Conservation (phyloP, 2,329 filamentous ascomycete genomes). For the Penicillium nordicum region DNA sequence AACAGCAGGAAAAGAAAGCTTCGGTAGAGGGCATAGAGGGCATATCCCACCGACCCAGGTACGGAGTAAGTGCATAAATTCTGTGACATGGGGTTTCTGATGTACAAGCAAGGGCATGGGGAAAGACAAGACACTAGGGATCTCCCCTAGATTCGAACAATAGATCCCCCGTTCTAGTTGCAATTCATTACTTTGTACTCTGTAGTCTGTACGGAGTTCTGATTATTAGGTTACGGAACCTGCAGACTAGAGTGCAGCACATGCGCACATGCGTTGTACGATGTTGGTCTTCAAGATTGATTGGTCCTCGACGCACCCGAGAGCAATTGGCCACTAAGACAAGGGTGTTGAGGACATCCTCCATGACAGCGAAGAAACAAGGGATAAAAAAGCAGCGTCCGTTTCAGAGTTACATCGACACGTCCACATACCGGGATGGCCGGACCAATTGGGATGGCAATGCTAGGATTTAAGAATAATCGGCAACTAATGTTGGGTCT, state of each 20-base stretch:
- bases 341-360: neutral
- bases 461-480: neutral
- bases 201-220: neutral
- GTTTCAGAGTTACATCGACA: slow-evolving; percentile 27
- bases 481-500: neutral
- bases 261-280: neutral
- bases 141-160: slow-evolving; percentile 8
- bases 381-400: slow-evolving; percentile 10
- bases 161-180: neutral
- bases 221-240: neutral
- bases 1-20: no score
- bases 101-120: slow-evolving; percentile 6
- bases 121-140: neutral
- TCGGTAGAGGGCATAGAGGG: neutral
- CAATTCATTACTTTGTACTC: neutral
- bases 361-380: slow-evolving; percentile 14
- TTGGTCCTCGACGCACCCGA: neutral
- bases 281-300: neutral
- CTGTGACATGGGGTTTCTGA: slow-evolving; percentile 5
- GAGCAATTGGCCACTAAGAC: slow-evolving; percentile 3
- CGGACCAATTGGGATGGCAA: neutral
- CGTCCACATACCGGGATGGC: slow-evolving; percentile 3
- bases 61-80: slow-evolving; percentile 9
- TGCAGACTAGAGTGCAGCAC: neutral
- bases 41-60: neutral